Evolutionary conservation across 169 alveolate species (phyloP).

Genomic region (Cryptosporidium ubiquitum): DNA sequence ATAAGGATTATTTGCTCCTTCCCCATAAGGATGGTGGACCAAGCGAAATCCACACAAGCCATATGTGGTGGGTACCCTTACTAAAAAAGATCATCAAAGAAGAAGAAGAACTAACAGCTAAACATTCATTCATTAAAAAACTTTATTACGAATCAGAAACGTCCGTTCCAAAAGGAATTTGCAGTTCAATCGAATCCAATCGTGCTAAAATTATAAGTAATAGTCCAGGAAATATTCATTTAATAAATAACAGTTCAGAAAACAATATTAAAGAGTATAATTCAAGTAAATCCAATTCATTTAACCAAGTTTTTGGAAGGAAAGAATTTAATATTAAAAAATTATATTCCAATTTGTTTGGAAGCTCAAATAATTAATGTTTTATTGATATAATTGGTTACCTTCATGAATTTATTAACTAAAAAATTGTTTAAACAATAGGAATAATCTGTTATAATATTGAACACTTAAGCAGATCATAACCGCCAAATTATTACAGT

Average conservation of each 20-base stretch:
- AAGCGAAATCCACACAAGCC: neutral
- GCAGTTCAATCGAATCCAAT: conserved; percentile 1
- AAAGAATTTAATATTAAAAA: neutral
- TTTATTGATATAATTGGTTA: neutral
- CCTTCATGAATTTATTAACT: neutral
- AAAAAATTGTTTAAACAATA: neutral
- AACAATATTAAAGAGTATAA: neutral
- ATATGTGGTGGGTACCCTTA: conserved; percentile 68
- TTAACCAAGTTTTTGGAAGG: neutral
- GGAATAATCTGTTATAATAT: neutral
- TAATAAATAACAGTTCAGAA: neutral
- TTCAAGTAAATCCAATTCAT: neutral
- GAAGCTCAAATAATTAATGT: neutral
- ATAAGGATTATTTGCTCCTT: conserved; percentile 48
- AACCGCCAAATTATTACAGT: conserved; percentile 1
- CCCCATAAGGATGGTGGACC: conserved; percentile 72
- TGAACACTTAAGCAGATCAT: neutral
- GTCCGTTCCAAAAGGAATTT: conserved; percentile 25
- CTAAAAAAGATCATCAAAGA: conserved; percentile 48
- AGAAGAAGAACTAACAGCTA: conserved; percentile 9
- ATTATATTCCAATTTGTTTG: neutral
- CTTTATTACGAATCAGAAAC: conserved; percentile 32
- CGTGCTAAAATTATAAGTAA: neutral
- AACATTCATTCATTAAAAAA: conserved; percentile 3
- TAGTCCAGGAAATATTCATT: neutral